Evolutionary conservation across 1,139 yeast genomes (phyloP).

Genomic region (Geotrichum restrictum): DNA sequence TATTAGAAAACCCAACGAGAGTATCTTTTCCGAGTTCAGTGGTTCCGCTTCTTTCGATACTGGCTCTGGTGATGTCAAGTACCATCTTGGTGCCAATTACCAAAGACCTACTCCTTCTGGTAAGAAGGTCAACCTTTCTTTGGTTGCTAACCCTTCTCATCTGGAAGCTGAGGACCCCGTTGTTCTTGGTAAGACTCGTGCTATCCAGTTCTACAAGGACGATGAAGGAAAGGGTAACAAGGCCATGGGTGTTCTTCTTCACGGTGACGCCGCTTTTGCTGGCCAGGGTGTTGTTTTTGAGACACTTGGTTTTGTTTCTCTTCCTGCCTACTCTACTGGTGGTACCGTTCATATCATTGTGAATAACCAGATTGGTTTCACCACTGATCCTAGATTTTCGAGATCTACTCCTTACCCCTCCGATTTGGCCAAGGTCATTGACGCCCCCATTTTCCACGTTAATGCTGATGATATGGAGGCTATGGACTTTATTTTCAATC

Average conservation of each 20-base stretch:
- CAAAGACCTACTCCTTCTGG: conserved; percentile 99
- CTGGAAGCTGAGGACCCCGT: conserved; percentile 99
- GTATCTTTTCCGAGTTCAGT: conserved; percentile 91
- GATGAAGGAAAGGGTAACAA: conserved; percentile 78
- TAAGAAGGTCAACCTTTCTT: conserved; percentile 87
- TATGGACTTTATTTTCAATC: conserved; percentile 80
- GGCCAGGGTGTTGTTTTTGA: conserved; percentile 99
- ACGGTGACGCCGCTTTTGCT: conserved; percentile 99
- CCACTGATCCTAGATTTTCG: conserved; percentile 96
- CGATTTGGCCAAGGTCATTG: conserved; percentile 92
- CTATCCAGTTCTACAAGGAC: conserved; percentile 85
- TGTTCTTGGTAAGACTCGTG: conserved; percentile 95
- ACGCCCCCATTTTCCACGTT: conserved; percentile 98
- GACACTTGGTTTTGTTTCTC: conserved; percentile 88
- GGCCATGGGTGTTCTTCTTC: conserved; percentile 88
- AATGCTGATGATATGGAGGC: conserved; percentile 98
- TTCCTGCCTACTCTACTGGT: conserved; percentile 96
- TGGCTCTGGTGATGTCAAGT: conserved; percentile 98
- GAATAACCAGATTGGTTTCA: conserved; percentile 98
- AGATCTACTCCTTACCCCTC: conserved; percentile 98
- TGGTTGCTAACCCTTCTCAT: conserved; percentile 98
- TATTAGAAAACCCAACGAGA: conserved; percentile 96
- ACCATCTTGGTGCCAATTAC: conserved; percentile 98
- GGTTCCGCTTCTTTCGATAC: conserved; percentile 78
- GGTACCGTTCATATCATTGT: conserved; percentile 96